Percentiles rank a stretch among this genome's conserved stretches.
These are phyloP conservation scores for Arachis hypogaea DNA, from an alignment of 306 rosid species.

Conservation along the genomic window DNA sequence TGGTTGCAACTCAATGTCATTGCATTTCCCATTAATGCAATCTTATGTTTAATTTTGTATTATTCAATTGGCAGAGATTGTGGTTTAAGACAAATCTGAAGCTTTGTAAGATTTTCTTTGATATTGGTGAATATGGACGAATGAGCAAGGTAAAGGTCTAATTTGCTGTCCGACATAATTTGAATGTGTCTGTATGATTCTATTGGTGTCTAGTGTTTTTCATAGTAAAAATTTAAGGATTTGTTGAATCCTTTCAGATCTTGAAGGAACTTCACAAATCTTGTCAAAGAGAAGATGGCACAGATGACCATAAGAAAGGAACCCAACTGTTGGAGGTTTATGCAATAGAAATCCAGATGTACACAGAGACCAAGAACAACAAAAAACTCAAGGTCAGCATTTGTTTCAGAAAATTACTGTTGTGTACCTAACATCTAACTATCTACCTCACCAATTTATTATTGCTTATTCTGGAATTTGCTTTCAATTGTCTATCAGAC, in stretches of 20 bases:
- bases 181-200: constrained; percentile 9
- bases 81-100: constrained; percentile 99
- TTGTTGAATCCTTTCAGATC: constrained; percentile 57
- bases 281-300: constrained; percentile 94
- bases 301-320: constrained; percentile 99
- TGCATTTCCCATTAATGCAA: constrained; percentile 20
- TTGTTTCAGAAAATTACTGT: constrained; percentile 24
- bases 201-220: constrained; percentile 30
- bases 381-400: constrained; percentile 90
- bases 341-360: constrained; percentile 97
- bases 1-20: background rate
- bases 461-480: constrained; percentile 19
- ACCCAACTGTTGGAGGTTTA: constrained; percentile 95
- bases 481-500: background rate
- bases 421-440: constrained; percentile 14
- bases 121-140: constrained; percentile 96
- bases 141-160: constrained; percentile 80
- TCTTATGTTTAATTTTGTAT: constrained; percentile 25
- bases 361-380: constrained; percentile 97
- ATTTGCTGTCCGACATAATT: constrained; percentile 8
- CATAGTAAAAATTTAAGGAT: constrained; percentile 24
- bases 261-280: constrained; percentile 94
- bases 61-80: constrained; percentile 66
- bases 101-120: constrained; percentile 99
- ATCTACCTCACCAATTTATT: constrained; percentile 3